Percentiles rank a stretch among this genome's conserved stretches.
Conservation (phyloP, 345 rosid genomes). For the Heritiera littoralis region DNA sequence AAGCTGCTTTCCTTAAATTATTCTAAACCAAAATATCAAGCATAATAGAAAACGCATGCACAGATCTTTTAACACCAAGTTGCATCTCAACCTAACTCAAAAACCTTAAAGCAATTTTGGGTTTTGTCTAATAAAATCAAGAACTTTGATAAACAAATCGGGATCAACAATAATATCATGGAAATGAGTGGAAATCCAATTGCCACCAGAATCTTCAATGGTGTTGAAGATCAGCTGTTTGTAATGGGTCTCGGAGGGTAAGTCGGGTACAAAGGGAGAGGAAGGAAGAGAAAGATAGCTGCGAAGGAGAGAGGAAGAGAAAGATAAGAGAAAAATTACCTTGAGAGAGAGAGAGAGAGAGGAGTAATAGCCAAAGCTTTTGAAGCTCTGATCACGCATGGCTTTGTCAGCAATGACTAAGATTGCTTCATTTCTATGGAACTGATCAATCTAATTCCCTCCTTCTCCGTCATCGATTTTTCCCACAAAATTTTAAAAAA, state of each 20-base stretch:
- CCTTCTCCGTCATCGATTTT: too few species aligned
- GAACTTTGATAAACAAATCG: constrained; percentile 50
- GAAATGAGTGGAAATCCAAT: constrained; percentile 50
- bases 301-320: constrained; percentile 28
- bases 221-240: constrained; percentile 50
- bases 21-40: constrained; percentile 61
- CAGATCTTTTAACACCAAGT: constrained; percentile 43
- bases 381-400: constrained; percentile 39
- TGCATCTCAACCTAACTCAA: constrained; percentile 60
- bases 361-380: constrained; percentile 42
- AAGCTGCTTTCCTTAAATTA: constrained; percentile 49
- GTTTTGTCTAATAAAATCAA: constrained; percentile 47
- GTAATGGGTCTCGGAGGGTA: constrained; percentile 36
- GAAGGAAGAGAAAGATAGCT: not conserved
- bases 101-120: constrained; percentile 53
- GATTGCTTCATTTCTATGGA: too few species aligned
- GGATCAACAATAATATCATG: constrained; percentile 46
- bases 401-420: too few species aligned
- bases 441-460: too few species aligned
- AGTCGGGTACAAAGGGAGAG: not conserved
- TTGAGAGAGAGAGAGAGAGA: constrained; percentile 37
- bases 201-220: constrained; percentile 35
- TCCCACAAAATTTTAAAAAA: too few species aligned
- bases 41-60: constrained; percentile 39
- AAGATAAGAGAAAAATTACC: constrained; percentile 38